A percentile compares a stretch with the other conserved stretches of the same genome.
Conservation (phyloP, 2,329 filamentous ascomycete species). For the Ceratocystis smalleyi region DNA sequence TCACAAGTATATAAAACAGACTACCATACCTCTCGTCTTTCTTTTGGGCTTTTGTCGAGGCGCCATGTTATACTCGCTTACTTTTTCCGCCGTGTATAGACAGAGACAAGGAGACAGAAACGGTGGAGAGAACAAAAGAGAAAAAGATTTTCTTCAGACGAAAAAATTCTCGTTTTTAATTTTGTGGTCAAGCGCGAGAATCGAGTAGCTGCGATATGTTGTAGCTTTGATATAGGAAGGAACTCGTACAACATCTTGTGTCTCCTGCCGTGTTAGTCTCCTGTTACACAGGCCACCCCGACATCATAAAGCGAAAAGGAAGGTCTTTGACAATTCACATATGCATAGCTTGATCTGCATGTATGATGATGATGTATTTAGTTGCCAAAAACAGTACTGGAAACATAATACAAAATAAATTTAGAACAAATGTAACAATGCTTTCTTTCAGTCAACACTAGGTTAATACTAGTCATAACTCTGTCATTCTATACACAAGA, state of each 20-base stretch:
- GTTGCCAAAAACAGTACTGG: background rate
- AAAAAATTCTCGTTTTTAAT: background rate
- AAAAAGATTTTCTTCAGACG: background rate
- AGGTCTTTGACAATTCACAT: too few relatives aligned
- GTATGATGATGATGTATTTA: background rate
- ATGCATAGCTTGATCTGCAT: background rate
- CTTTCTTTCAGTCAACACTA: background rate
- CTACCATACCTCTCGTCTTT: constrained; percentile 7
- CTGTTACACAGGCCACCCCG: background rate
- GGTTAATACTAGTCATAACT: background rate
- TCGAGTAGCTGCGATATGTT: background rate
- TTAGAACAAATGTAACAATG: background rate
- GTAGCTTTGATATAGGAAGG: background rate
- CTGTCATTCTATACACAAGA: background rate
- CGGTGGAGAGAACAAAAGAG: background rate
- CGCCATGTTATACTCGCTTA: constrained; percentile 1
- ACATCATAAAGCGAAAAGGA: background rate
- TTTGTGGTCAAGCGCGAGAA: background rate
- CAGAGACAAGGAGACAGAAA: background rate
- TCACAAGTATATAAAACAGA: background rate
- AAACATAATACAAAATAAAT: background rate
- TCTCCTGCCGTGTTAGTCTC: background rate
- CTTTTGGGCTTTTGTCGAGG: constrained; percentile 11
- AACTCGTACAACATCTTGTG: background rate
- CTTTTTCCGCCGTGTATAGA: background rate